A percentile compares a stretch with the other conserved stretches of the same genome.
These are phyloP conservation scores for Acanthamoeba lenticulata DNA, from an alignment of 208 protist genomes.

Conservation along the genomic window DNA sequence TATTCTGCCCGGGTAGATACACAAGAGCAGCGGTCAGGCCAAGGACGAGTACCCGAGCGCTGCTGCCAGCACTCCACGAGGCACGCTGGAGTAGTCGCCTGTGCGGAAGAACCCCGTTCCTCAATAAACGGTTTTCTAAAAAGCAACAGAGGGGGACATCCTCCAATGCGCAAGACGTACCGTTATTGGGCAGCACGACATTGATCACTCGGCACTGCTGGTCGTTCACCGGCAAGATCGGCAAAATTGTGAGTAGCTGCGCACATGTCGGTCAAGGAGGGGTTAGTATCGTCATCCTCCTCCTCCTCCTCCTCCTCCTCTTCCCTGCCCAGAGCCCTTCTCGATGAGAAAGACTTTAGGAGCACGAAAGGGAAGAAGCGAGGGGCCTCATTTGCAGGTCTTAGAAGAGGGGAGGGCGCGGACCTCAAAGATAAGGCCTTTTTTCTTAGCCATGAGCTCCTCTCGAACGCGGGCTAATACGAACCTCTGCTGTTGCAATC, in stretches of 20 bases:
- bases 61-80: not conserved
- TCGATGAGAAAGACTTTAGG: not conserved
- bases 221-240: conserved; percentile 22
- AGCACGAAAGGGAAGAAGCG: not conserved
- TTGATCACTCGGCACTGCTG: conserved; percentile 23
- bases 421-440: not conserved
- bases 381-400: too few species aligned
- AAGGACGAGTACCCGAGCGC: conserved; percentile 16
- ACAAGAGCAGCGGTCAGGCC: not conserved
- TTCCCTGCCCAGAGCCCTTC: too few species aligned
- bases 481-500: not conserved
- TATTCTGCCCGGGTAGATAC: too few species aligned
- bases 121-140: too few species aligned
- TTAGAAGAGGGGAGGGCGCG: too few species aligned
- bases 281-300: too few species aligned
- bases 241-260: conserved; percentile 13
- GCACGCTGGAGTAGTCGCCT: not conserved
- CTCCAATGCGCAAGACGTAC: not conserved
- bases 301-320: too few species aligned
- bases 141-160: not conserved
- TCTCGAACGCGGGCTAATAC: not conserved
- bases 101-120: not conserved
- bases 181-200: conserved; percentile 35
- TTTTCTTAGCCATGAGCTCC: not conserved
- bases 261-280: not conserved